Evolutionary conservation across 2,329 filamentous ascomycete species (phyloP), one percentile per base, ranked within the genome.

Genomic region (Dothistroma pini): DNA sequence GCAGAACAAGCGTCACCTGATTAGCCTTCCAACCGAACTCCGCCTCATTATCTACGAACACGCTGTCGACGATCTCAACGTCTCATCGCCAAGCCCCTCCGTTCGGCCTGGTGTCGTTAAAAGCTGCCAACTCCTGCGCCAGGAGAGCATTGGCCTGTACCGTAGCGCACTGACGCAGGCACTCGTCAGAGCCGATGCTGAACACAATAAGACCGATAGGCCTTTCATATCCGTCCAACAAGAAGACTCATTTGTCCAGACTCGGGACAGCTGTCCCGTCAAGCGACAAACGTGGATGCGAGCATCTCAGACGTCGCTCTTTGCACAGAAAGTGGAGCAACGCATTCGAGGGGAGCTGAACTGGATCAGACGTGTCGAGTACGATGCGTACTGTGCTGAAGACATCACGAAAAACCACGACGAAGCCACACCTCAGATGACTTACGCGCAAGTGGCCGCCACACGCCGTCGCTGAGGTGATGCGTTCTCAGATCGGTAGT

Each of bases 31-130:
- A 4, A 48, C 60, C 8, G 58, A 65, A 52, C 55, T 65, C 38
- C 60, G 63, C 49, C 55, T 65, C 44, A 19, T 19, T 16, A 63
- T 65, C 63, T 65, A 60, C 60, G 22, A 41, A 11, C 19, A 60
- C 55, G 19, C 63, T 35, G 55, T 59, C 32, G 41, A 44, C 29
- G 14, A 54, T 32, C 22, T 56, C 54, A 10, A 21, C n/a, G 9
- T 47, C 47, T 14, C 48, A 14, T 31, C 21, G 5, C n/a, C n/a
- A n/a, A 50, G 7, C 5, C 5, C 5, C 11, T 50, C 25, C 25
- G 48, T 25, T 10, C 48, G 48, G 5, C 48, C 48, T 22, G 21
- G 25, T 25, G 11, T 50, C n/a, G 1, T 50, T 10, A 22, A 12
- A 7, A 31, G 8, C n/a, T 50, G 48, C 1, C 19, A 1, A 2